Evolutionary conservation across 1,284 basidiomycete species (phyloP), one percentile per base, ranked within the genome.

Genomic region (Ustilago tritici): DNA sequence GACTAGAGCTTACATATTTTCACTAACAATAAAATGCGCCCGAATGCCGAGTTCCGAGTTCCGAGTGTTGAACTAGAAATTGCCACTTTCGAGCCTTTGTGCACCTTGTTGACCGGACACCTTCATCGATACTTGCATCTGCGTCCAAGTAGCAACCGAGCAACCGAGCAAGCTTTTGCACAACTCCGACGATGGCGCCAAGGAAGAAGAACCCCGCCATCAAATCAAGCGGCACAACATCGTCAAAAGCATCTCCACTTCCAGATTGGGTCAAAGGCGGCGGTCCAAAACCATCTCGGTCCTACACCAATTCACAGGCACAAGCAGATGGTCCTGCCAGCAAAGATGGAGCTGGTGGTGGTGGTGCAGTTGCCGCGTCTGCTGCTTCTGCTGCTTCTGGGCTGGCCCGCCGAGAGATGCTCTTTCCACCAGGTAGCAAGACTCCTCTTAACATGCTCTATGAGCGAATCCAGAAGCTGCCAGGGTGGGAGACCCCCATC

Each of bases 361-460:
- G 23, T 28, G 23, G 23, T 28, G 60, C 52, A 47, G 52, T 61
- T n/a, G 41, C 65, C 1, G 59, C 54, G 4, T 10, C 63, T 5
- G 50, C 62, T 12, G n/a, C 66, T 1, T 9, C 52, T 2, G 57
- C 56, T n/a, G 36, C 62, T 0, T 46, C 62, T 12, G 58, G 54
- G 11, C 56, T 47, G 14, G 56, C 17, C 3, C 71, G 69, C 57
- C 35, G 76, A 32, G 71, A 78, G 56, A 70, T 78, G 62, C 78
- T 86, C 32, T 86, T 86, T 71, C 85, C 85, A 4, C 82, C 82
- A 14, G 84, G 85, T 31, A 79, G 76, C 65, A 86, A 86, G 79
- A 84, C 84, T 23, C 85, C 85, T n/a, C 75, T 85, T 47, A 82
- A 82, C 61, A 74, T 86, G 65, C 79, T 86, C 40, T 82, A 85